Percentiles rank a stretch among this genome's conserved stretches.
phyloP scores from a whole-genome alignment of 305 asterid genomes.

The Rubia peregrina region DNA sequence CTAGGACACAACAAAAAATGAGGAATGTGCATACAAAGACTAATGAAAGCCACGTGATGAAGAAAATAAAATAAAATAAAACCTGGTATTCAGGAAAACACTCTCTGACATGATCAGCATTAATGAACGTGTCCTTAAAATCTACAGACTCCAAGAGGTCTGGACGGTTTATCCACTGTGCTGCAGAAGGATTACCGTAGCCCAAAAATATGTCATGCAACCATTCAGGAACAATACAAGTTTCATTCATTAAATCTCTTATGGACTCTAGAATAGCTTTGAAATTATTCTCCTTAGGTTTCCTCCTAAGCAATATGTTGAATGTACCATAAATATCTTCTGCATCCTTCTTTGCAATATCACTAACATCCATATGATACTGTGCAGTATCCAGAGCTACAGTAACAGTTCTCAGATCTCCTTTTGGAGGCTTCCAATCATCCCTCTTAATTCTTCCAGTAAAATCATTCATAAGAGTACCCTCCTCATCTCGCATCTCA shows the following conservation, averaged over 20 bases:
- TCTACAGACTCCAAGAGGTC: slow-evolving; percentile 78
- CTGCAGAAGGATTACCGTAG: slow-evolving; percentile 94
- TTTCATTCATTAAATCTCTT: slow-evolving; percentile 97
- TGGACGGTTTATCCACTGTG: slow-evolving; percentile 93
- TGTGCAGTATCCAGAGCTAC: slow-evolving; percentile 96
- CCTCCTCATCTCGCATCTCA: slow-evolving; percentile 95
- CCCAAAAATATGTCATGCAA: slow-evolving; percentile 96
- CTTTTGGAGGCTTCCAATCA: slow-evolving; percentile 99
- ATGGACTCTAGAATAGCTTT: slow-evolving; percentile 97
- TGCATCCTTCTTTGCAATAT: slow-evolving; percentile 85
- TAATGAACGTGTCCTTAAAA: slow-evolving; percentile 90
- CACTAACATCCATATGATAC: slow-evolving; percentile 93
- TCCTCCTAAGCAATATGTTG: slow-evolving; percentile 91
- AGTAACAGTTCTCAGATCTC: slow-evolving; percentile 87
- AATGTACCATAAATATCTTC: slow-evolving; percentile 85
- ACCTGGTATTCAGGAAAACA: slow-evolving; percentile 89
- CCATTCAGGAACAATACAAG: slow-evolving; percentile 98
- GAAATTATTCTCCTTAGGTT: slow-evolving; percentile 97
- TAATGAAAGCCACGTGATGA: slow-evolving; percentile 3
- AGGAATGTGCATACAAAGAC: slow-evolving; percentile 13
- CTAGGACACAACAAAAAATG: slow-evolving; percentile 32
- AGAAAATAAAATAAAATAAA: slow-evolving; percentile 16
- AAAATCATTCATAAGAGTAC: slow-evolving; percentile 93
- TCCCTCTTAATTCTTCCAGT: slow-evolving; percentile 94
- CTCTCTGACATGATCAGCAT: slow-evolving; percentile 76